Evolutionary conservation across 306 rosid genomes (phyloP).

Genomic region (Psophocarpus tetragonolobus): DNA sequence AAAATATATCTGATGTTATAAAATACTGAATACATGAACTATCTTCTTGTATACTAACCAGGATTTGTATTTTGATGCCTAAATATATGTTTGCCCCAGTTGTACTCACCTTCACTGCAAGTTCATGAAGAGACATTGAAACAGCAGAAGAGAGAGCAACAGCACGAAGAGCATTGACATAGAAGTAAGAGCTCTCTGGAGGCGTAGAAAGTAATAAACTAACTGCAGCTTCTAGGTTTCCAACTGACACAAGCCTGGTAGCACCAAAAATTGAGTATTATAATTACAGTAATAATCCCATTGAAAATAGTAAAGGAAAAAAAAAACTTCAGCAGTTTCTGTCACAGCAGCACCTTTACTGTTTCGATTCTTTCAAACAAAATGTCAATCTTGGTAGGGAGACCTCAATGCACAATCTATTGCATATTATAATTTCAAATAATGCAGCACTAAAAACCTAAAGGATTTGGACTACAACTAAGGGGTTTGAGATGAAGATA

Average conservation of each 20-base stretch:
- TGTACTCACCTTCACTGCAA: conserved; percentile 90
- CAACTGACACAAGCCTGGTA: conserved; percentile 84
- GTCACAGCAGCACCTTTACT: conserved; percentile 13
- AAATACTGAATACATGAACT: conserved; percentile 18
- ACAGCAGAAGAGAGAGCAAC: conserved; percentile 98
- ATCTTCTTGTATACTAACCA: conserved; percentile 20
- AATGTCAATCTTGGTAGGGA: not conserved
- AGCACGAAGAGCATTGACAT: conserved; percentile 87
- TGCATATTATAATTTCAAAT: conserved; percentile 1
- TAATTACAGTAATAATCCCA: conserved; percentile 31
- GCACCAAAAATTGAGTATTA: conserved; percentile 31
- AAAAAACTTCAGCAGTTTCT: conserved; percentile 16
- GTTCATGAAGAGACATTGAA: conserved; percentile 91
- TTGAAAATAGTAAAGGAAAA: conserved; percentile 17
- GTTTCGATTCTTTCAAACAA: not conserved
- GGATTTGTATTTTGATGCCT: conserved; percentile 24
- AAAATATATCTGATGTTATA: conserved; percentile 29
- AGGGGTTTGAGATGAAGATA: not conserved
- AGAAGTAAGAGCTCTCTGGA: conserved; percentile 96
- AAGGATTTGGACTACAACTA: not conserved
- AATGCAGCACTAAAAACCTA: not conserved
- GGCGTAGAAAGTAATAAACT: conserved; percentile 94
- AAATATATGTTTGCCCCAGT: conserved; percentile 31
- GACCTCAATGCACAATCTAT: conserved; percentile 18
- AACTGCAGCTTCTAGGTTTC: conserved; percentile 92